Evolutionary conservation across 83 land plant genomes (phyloP).

Genomic region (Picea abies): DNA sequence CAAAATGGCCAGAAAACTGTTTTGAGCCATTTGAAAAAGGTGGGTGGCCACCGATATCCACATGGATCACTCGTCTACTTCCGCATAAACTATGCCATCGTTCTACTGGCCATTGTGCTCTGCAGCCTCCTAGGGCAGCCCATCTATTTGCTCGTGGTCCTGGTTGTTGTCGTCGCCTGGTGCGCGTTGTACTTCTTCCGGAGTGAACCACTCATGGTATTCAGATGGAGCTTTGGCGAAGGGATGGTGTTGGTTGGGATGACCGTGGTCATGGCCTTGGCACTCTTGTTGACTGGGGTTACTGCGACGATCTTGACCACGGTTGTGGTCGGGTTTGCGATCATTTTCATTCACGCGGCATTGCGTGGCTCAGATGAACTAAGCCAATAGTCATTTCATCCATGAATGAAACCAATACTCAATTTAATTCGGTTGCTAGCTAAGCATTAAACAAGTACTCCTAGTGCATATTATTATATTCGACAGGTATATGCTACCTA

Average conservation of each 20-base stretch:
- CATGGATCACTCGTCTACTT: constrained; percentile 39
- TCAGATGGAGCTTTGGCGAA: constrained; percentile 36
- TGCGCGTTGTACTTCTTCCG: constrained; percentile 58
- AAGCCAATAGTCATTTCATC: too few species aligned
- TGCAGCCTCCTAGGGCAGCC: constrained; percentile 57
- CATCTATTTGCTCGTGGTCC: constrained; percentile 43
- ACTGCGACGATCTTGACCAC: constrained; percentile 34
- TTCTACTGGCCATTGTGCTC: constrained; percentile 36
- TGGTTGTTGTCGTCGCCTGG: constrained; percentile 51
- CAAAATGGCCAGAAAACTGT: too few species aligned
- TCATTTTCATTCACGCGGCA: constrained; percentile 39
- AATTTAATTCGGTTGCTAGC: too few species aligned
- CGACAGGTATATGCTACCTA: too few species aligned
- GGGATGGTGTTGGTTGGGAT: constrained; percentile 36
- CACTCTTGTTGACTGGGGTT: constrained; percentile 38
- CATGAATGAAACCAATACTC: too few species aligned
- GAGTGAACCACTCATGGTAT: constrained; percentile 44
- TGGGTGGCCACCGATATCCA: too few species aligned
- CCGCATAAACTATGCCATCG: constrained; percentile 56
- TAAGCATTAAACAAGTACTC: too few species aligned
- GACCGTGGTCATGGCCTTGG: constrained; percentile 34
- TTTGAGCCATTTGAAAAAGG: too few species aligned
- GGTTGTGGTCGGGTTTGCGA: constrained; percentile 14
- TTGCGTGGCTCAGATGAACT: constrained; percentile 38
- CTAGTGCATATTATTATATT: too few species aligned